Percentiles rank a stretch among this genome's conserved stretches.
Conservation (phyloP, 192 early-diverging fungal species). For the Linnemannia exigua region DNA sequence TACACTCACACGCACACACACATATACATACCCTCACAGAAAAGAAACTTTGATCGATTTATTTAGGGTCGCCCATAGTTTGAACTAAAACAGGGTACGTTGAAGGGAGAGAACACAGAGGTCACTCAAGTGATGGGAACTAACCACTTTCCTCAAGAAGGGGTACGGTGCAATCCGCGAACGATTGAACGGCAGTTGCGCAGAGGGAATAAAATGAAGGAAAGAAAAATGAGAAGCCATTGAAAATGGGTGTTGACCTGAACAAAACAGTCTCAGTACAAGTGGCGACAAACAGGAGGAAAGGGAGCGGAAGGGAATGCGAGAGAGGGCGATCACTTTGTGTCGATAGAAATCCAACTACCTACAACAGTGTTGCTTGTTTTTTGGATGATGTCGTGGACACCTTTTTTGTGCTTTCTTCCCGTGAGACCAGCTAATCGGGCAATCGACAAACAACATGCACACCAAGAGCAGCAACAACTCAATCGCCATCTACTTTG, state of each 20-base stretch:
- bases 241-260: neutral
- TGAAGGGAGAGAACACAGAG: neutral
- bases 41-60: conserved; percentile 1
- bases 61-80: neutral
- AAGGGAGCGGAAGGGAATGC: neutral
- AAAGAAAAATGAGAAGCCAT: neutral
- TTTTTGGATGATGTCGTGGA: neutral
- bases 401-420: neutral
- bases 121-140: neutral
- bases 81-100: neutral
- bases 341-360: neutral
- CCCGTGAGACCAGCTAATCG: neutral
- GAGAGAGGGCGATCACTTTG: neutral
- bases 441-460: neutral
- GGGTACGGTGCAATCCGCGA: neutral
- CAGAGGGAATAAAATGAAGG: neutral
- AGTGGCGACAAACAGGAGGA: neutral
- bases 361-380: neutral
- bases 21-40: no score
- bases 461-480: neutral
- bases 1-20: no score
- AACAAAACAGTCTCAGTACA: neutral
- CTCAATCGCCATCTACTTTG: neutral
- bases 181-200: neutral
- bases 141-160: neutral